phyloP scores from a whole-genome alignment of 2,329 filamentous ascomycete species.

The Alternaria angustiovoidea region DNA sequence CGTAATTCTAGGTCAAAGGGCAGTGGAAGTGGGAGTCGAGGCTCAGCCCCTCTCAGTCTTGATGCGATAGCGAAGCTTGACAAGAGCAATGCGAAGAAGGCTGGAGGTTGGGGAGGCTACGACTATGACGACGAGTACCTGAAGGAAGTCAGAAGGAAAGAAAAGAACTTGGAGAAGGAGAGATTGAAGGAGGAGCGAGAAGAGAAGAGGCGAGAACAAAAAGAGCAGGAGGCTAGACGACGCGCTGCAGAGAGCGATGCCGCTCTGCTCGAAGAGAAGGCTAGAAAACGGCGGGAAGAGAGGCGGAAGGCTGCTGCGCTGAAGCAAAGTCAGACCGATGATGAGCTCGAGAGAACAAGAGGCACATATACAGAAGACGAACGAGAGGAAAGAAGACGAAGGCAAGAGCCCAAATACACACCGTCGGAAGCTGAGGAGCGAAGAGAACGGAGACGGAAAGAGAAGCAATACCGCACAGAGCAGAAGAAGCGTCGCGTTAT shows the following conservation, averaged over 20 bases:
- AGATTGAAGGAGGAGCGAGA: constrained; percentile 41
- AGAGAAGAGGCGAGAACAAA: constrained; percentile 53
- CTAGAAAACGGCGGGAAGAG: constrained; percentile 39
- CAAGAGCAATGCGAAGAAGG: constrained; percentile 65
- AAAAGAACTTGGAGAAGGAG: constrained; percentile 46
- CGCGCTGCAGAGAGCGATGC: constrained; percentile 33
- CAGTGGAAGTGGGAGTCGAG: constrained; percentile 39
- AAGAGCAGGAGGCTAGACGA: constrained; percentile 40
- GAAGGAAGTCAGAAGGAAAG: constrained; percentile 48
- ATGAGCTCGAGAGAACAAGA: constrained; percentile 35
- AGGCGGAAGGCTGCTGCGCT: constrained; percentile 42
- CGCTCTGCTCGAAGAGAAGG: constrained; percentile 31
- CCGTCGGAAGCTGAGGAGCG: constrained; percentile 49
- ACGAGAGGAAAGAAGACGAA: constrained; percentile 38
- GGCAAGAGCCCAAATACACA: constrained; percentile 46
- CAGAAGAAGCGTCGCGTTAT: constrained; percentile 53
- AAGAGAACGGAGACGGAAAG: constrained; percentile 53
- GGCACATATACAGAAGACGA: constrained; percentile 41
- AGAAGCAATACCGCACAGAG: constrained; percentile 41
- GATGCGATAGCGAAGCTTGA: constrained; percentile 73
- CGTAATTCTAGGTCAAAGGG: constrained; percentile 37
- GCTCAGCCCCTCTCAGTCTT: constrained; percentile 54
- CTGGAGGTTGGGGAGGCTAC: constrained; percentile 52
- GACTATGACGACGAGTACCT: constrained; percentile 53
- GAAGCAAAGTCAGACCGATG: constrained; percentile 32